phyloP scores from a whole-genome alignment of 2,329 filamentous ascomycete species.

The Cordyceps fumosorosea region DNA sequence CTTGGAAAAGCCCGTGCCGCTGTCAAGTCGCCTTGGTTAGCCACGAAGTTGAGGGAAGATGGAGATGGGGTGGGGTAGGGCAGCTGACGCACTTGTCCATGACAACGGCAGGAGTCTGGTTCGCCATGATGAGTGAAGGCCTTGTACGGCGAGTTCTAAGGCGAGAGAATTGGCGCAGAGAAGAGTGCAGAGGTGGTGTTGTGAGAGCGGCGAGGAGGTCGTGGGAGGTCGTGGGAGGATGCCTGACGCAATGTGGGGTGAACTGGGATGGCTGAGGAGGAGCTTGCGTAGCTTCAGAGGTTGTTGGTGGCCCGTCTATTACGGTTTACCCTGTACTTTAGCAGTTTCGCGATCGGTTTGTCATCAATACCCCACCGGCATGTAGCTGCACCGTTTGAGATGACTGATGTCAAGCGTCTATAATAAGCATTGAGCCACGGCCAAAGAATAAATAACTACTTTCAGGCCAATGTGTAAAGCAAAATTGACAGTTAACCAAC shows the following conservation, averaged over 20 bases:
- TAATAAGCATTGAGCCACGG: too few species aligned
- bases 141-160: conserved; percentile 15
- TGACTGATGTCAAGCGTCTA: neutral
- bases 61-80: conserved; percentile 18
- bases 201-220: conserved; percentile 2
- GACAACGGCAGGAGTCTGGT: conserved; percentile 99
- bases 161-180: conserved; percentile 10
- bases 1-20: conserved; percentile 99
- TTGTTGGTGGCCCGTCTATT: neutral
- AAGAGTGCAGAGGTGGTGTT: conserved; percentile 1
- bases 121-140: conserved; percentile 61
- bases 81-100: conserved; percentile 94
- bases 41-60: conserved; percentile 13
- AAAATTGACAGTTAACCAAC: too few species aligned
- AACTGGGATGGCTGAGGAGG: conserved; percentile 10
- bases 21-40: conserved; percentile 39
- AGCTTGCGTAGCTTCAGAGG: conserved; percentile 14
- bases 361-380: conserved; percentile 1
- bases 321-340: too few species aligned
- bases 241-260: conserved; percentile 14
- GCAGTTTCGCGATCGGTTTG: too few species aligned
- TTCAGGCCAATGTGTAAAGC: too few species aligned
- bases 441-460: too few species aligned
- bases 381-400: neutral
- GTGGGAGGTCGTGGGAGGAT: conserved; percentile 6